phyloP scores from a whole-genome alignment of 306 rosid species.

The Cucumis hystrix region DNA sequence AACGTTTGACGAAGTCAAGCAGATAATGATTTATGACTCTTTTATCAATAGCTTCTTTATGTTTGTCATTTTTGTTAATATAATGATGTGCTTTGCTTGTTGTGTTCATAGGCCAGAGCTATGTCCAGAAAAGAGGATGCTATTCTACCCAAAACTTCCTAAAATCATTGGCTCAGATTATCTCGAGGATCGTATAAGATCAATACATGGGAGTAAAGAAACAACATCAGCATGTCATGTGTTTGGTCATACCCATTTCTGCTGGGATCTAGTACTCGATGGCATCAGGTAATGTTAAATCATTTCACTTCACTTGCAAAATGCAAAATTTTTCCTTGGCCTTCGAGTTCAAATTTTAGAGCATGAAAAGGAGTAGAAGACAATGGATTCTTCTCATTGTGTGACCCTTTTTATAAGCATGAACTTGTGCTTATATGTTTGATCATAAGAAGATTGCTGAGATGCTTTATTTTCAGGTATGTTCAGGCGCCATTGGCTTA shows the following conservation, averaged over 20 bases:
- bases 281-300: conserved; percentile 51
- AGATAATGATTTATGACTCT: neutral
- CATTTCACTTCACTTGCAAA: neutral
- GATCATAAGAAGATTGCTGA: neutral
- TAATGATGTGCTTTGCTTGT: neutral
- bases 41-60: neutral
- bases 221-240: conserved; percentile 51
- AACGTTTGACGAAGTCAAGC: neutral
- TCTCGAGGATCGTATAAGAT: conserved; percentile 64
- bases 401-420: neutral
- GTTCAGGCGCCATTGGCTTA: conserved; percentile 87
- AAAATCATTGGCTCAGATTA: conserved; percentile 71
- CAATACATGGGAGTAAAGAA: conserved; percentile 48
- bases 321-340: neutral
- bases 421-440: neutral
- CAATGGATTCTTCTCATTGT: neutral
- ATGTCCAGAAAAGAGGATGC: conserved; percentile 93
- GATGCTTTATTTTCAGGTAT: conserved; percentile 27
- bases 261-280: conserved; percentile 65
- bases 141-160: conserved; percentile 80
- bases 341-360: neutral
- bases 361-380: neutral
- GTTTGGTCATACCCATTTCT: conserved; percentile 80
- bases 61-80: neutral
- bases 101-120: conserved; percentile 52